A percentile compares a stretch with the other conserved stretches of the same genome.
These are phyloP conservation scores for Xylogone sp. DNA, from an alignment of 2,329 filamentous ascomycete species.

Conservation along the genomic window DNA sequence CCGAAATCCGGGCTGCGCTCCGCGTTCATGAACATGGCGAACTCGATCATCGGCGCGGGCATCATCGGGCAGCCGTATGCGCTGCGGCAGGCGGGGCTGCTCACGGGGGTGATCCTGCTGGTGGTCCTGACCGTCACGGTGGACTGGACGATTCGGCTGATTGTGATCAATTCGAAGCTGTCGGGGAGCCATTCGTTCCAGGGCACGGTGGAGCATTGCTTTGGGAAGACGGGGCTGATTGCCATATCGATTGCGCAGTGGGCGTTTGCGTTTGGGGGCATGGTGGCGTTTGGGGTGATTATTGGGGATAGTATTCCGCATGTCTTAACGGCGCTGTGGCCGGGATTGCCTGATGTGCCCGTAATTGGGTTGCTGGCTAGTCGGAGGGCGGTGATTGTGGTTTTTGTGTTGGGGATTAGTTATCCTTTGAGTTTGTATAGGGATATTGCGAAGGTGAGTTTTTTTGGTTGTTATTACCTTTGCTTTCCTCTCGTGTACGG, in stretches of 20 bases:
- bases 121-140: slow-evolving; percentile 76
- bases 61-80: slow-evolving; percentile 90
- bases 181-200: slow-evolving; percentile 93
- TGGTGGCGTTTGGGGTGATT: slow-evolving; percentile 97
- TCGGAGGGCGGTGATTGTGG: slow-evolving; percentile 77
- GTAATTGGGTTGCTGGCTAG: slow-evolving; percentile 81
- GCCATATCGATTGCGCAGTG: slow-evolving; percentile 90
- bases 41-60: slow-evolving; percentile 84
- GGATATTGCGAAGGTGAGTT: slow-evolving; percentile 86
- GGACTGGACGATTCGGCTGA: slow-evolving; percentile 97
- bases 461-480: background rate
- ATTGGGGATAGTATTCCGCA: slow-evolving; percentile 95
- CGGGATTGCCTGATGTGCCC: slow-evolving; percentile 65
- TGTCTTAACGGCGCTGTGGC: slow-evolving; percentile 80
- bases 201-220: slow-evolving; percentile 93
- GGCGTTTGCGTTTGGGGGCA: slow-evolving; percentile 97
- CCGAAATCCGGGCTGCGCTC: slow-evolving; percentile 82
- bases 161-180: slow-evolving; percentile 96
- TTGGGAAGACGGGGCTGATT: slow-evolving; percentile 80
- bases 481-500: no score
- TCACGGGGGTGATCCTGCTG: slow-evolving; percentile 75
- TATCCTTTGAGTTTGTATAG: slow-evolving; percentile 91
- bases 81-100: slow-evolving; percentile 85
- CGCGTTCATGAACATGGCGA: slow-evolving; percentile 99
- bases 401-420: slow-evolving; percentile 82